Percentiles rank a stretch among this genome's conserved stretches.
phyloP scores from a whole-genome alignment of 2,329 filamentous ascomycete species.

The Tolypocladium guangdongense region DNA sequence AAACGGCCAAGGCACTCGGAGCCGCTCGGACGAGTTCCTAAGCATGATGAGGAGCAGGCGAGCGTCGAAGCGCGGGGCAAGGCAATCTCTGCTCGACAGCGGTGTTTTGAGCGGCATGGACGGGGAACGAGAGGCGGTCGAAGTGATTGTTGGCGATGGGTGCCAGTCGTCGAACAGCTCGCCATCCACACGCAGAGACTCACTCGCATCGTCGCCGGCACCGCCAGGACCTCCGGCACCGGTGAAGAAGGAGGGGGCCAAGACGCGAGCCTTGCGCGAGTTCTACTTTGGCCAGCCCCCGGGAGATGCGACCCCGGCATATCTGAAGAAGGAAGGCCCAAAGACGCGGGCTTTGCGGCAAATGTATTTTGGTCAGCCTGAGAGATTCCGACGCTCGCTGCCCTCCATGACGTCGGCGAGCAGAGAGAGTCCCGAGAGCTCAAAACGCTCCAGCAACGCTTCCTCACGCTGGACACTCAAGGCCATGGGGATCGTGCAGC shows the following conservation, averaged over 20 bases:
- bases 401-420: slow-evolving; percentile 21
- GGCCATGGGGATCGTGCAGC: slow-evolving; percentile 39
- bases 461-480: slow-evolving; percentile 36
- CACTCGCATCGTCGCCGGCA: slow-evolving; percentile 7
- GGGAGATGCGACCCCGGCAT: background rate
- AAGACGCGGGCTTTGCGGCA: slow-evolving; percentile 28
- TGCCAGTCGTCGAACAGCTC: slow-evolving; percentile 10
- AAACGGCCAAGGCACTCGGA: slow-evolving; percentile 15
- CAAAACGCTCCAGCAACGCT: slow-evolving; percentile 22
- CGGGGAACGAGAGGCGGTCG: slow-evolving; percentile 24
- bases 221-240: background rate
- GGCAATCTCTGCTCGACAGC: slow-evolving; percentile 28
- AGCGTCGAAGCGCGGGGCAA: slow-evolving; percentile 17
- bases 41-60: slow-evolving; percentile 21
- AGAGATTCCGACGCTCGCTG: slow-evolving; percentile 27
- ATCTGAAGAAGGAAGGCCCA: slow-evolving; percentile 10
- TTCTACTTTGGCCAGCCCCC: slow-evolving; percentile 6
- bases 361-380: slow-evolving; percentile 17
- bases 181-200: slow-evolving; percentile 8
- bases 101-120: slow-evolving; percentile 29
- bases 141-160: slow-evolving; percentile 22
- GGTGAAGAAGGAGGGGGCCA: slow-evolving; percentile 10
- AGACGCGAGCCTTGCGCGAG: slow-evolving; percentile 18
- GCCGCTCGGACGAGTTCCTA: slow-evolving; percentile 20
- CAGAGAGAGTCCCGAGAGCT: slow-evolving; percentile 12